phyloP scores from a whole-genome alignment of 768 basidiomycete species.

The Trametes maxima region DNA sequence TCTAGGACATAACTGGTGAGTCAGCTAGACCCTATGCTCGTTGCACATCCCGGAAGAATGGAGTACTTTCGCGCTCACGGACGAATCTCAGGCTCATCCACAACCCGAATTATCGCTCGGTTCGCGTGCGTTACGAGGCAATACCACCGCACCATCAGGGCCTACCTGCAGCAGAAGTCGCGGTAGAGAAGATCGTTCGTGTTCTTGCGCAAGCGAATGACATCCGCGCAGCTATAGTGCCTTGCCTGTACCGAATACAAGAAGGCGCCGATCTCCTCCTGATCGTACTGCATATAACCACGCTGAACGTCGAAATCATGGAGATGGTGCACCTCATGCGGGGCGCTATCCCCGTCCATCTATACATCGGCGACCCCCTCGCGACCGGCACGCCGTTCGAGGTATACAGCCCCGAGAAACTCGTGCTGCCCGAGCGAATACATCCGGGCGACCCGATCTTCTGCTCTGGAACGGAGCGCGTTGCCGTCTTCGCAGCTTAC shows the following conservation, averaged over 20 bases:
- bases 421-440: constrained; percentile 8
- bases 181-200: constrained; percentile 7
- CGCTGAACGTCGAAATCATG: constrained; percentile 15
- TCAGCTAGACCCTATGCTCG: not conserved
- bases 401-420: constrained; percentile 20
- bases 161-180: constrained; percentile 7
- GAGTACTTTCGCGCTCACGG: too few species aligned
- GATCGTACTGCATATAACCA: constrained; percentile 16
- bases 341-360: constrained; percentile 19
- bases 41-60: too few species aligned
- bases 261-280: not conserved
- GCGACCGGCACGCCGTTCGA: constrained; percentile 19
- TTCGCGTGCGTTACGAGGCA: constrained; percentile 19
- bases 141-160: constrained; percentile 14
- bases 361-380: constrained; percentile 25
- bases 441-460: constrained; percentile 21
- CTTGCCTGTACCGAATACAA: constrained; percentile 8
- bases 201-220: constrained; percentile 4
- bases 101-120: constrained; percentile 17
- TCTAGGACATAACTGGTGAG: not conserved
- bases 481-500: constrained; percentile 14
- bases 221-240: constrained; percentile 15
- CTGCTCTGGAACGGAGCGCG: constrained; percentile 18
- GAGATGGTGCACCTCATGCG: constrained; percentile 17
- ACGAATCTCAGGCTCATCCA: constrained; percentile 15